Percentiles rank a stretch among this genome's conserved stretches.
Evolutionary conservation across 176 grass and related monocot species (phyloP).

Genomic region (Thalia dealbata): DNA sequence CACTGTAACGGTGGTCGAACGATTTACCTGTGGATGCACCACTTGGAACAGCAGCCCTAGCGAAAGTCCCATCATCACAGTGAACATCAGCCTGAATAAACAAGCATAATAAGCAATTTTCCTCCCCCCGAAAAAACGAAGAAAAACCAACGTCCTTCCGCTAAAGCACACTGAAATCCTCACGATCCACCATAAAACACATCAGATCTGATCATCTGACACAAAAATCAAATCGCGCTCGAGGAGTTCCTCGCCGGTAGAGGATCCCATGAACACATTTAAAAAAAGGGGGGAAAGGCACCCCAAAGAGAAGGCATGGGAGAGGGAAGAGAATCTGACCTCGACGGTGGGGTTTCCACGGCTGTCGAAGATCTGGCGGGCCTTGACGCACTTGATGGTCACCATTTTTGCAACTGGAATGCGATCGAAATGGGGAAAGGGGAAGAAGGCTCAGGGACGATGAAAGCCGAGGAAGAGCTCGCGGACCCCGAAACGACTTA

Average conservation of each 20-base stretch:
- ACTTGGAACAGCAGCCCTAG: slow-evolving; percentile 74
- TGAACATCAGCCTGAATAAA: slow-evolving; percentile 43
- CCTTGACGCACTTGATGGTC: slow-evolving; percentile 43
- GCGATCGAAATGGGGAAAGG: background rate
- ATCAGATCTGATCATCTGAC: background rate
- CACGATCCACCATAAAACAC: background rate
- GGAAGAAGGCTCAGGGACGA: no score
- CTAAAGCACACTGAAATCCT: background rate
- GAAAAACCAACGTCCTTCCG: background rate
- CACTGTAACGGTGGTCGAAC: background rate
- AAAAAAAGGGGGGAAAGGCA: background rate
- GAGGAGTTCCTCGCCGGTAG: background rate
- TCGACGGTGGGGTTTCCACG: slow-evolving; percentile 42
- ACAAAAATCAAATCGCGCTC: background rate
- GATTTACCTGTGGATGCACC: slow-evolving; percentile 81
- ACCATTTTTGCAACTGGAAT: background rate
- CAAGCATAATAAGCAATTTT: background rate
- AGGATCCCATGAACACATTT: no score
- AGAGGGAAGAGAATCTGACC: slow-evolving; percentile 3
- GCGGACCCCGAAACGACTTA: no score
- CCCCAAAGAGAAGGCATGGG: background rate
- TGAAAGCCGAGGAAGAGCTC: no score
- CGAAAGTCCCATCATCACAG: slow-evolving; percentile 51
- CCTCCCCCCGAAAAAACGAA: no score
- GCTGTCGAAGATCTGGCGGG: slow-evolving; percentile 54